Percentiles rank a stretch among this genome's conserved stretches.
Evolutionary conservation across 2,329 filamentous ascomycete species (phyloP).

Genomic region (Pseudogymnoascus sp.): DNA sequence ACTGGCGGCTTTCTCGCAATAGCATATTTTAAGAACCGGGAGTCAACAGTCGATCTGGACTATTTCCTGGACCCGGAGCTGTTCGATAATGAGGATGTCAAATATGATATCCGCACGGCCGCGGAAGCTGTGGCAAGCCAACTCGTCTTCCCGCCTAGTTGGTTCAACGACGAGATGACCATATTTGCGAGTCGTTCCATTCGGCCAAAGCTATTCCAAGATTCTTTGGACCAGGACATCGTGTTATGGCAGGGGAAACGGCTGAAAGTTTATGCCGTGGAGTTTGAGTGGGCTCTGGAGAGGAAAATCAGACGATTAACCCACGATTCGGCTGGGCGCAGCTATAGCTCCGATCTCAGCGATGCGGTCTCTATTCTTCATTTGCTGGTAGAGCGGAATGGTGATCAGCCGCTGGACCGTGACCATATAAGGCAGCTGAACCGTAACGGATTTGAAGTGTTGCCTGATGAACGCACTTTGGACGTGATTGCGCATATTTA

Average conservation of each 20-base stretch:
- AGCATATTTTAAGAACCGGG: slow-evolving; percentile 11
- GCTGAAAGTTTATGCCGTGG: neutral
- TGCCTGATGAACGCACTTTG: neutral
- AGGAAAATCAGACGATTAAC: neutral
- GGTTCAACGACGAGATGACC: slow-evolving; percentile 17
- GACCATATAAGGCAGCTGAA: neutral
- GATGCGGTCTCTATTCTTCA: neutral
- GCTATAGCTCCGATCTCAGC: neutral
- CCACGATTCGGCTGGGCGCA: neutral
- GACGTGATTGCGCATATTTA: neutral
- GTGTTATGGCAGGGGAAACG: slow-evolving; percentile 3
- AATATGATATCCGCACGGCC: neutral
- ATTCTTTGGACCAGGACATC: slow-evolving; percentile 11
- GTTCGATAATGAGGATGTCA: slow-evolving; percentile 4
- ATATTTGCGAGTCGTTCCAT: slow-evolving; percentile 5
- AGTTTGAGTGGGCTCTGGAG: neutral
- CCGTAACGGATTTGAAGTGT: neutral
- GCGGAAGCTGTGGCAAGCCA: neutral
- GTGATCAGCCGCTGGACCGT: neutral
- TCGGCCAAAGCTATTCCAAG: slow-evolving; percentile 3
- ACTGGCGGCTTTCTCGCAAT: slow-evolving; percentile 16
- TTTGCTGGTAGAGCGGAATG: neutral
- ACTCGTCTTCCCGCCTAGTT: slow-evolving; percentile 12
- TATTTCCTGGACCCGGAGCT: slow-evolving; percentile 16
- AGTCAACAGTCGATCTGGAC: slow-evolving; percentile 14